Base-by-base conservation (phyloP, 164 flowering plant species). In the Dillenia suffruticosa region DNA sequence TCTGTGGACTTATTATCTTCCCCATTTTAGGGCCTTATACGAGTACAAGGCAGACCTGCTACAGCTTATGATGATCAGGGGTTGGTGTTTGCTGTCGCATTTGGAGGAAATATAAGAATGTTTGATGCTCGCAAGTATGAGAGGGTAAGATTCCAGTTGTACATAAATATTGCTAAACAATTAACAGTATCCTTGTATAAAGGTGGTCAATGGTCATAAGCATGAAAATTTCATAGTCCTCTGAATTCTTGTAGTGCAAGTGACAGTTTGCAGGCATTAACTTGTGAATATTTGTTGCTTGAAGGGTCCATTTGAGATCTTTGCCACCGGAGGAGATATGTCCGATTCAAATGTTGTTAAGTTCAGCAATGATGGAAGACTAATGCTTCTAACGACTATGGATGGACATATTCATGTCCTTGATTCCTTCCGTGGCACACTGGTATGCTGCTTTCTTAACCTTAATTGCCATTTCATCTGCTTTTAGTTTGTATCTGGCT, bases 31-130 rank as follows among this genome's bases (percentile, higher is more conserved):
- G 96, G 94, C 61, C 97, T 92, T 67, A 69, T 95, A 66, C 97
- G 83, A 54, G 99, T 87, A 24, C 97, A 92, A 79, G 97, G 97
- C 68, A 85, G 97, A 74, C 97, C 99, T 70, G 99, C 99, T 47
- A 81, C 90, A 49, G 82, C 94, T 66, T 95, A 89, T 70, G 99
- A 95, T 80, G 97, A 95, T 55, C 99, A 90, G 67, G 99, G 99
- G 17, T 62, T 92, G 58, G 91, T 92, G 22, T 92, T 92, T 82
- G 81, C 99, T 10, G 70, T 95, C 70, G 96, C 97, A n/a, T 92
- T 82, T 79, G 96, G 92, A 63, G 99, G 99, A 70, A 79, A 68
- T 73, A 70, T 95, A 70, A 78, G 99, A 78, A 78, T 95, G 96
- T 95, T 95, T 88, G 99, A 95, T 81, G 77, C 85, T 66, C 88